These are phyloP conservation scores for Periconia sp. DNA, from an alignment of 2,329 filamentous ascomycete genomes.

Conservation along the genomic window DNA sequence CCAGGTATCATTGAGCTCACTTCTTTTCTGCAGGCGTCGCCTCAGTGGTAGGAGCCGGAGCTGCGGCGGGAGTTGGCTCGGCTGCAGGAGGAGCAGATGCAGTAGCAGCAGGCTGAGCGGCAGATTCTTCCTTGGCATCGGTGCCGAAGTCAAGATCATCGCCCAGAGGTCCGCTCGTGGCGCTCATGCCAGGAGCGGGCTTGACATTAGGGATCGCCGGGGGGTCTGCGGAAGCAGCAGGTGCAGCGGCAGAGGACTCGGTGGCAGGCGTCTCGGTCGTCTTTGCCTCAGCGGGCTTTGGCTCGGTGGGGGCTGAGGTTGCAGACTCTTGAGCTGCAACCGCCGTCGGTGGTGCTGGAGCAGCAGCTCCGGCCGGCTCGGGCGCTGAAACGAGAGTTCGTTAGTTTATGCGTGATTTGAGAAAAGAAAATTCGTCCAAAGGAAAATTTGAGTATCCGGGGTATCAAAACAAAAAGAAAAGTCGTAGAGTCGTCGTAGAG, in stretches of 20 bases:
- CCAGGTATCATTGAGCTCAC: no score
- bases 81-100: conserved; percentile 20
- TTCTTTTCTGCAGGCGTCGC: conserved; percentile 23
- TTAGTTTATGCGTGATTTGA: conserved; percentile 26
- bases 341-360: conserved; percentile 36
- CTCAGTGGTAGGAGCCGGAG: conserved; percentile 16
- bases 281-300: conserved; percentile 25
- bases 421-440: conserved; percentile 12
- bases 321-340: conserved; percentile 28
- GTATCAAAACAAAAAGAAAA: conserved; percentile 1
- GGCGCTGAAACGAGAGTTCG: conserved; percentile 30
- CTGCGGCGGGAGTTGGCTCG: conserved; percentile 15
- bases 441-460: not conserved
- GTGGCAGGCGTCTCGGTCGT: conserved; percentile 21
- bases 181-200: conserved; percentile 46
- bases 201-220: conserved; percentile 32
- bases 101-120: conserved; percentile 13
- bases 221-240: conserved; percentile 22
- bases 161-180: conserved; percentile 45
- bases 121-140: conserved; percentile 26
- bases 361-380: conserved; percentile 39
- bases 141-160: conserved; percentile 37
- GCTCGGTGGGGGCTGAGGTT: conserved; percentile 16
- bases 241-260: conserved; percentile 17
- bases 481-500: conserved; percentile 4